Evolutionary conservation across 176 grass and related monocot genomes (phyloP).

Genomic region (Aechmea fasciata): DNA sequence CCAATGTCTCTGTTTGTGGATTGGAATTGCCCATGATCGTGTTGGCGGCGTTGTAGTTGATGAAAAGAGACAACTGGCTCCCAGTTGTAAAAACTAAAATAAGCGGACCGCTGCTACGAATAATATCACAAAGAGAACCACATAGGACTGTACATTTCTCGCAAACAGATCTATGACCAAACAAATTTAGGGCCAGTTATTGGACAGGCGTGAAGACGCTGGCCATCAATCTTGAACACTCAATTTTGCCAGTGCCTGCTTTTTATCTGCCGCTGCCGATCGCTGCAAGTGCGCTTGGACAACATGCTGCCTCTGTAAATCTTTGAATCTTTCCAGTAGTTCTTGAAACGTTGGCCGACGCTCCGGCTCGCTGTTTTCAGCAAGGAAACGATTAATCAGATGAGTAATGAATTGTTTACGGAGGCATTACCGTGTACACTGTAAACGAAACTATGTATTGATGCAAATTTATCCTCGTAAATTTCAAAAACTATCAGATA

Average conservation of each 20-base stretch:
- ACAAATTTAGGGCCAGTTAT: too few species aligned
- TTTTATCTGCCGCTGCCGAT: conserved; percentile 24
- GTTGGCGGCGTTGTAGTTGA: too few species aligned
- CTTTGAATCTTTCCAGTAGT: conserved; percentile 58
- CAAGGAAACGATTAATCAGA: conserved; percentile 5
- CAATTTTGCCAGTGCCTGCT: conserved; percentile 27
- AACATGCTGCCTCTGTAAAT: conserved; percentile 50
- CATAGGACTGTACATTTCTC: neutral
- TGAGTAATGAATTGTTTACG: too few species aligned
- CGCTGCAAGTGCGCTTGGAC: conserved; percentile 52
- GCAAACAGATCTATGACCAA: too few species aligned
- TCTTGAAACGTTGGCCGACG: conserved; percentile 67
- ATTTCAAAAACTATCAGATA: neutral
- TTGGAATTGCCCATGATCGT: too few species aligned
- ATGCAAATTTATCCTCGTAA: neutral
- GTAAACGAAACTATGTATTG: too few species aligned
- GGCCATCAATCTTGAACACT: conserved; percentile 36
- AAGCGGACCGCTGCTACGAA: neutral
- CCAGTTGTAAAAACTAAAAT: too few species aligned
- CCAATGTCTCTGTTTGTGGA: too few species aligned
- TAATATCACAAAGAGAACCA: neutral
- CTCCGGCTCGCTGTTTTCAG: conserved; percentile 50
- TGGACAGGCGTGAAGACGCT: too few species aligned
- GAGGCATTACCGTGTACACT: too few species aligned
- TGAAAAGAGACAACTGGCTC: too few species aligned